Evolutionary conservation across 2,329 filamentous ascomycete genomes (phyloP).

Genomic region (Neodidymelliopsis sp.): DNA sequence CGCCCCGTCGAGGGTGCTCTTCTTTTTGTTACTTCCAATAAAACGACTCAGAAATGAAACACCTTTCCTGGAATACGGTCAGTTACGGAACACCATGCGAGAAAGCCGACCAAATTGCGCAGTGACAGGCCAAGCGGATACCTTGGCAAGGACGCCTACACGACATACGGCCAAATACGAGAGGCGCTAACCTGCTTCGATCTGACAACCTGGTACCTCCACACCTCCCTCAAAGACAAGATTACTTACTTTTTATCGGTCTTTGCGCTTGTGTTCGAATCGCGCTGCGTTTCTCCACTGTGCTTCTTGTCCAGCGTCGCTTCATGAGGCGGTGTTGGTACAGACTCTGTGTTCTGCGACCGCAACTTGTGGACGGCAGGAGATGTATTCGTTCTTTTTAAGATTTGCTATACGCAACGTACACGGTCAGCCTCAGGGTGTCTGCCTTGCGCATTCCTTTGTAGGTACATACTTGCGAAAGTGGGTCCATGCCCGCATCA

Average conservation of each 20-base stretch:
- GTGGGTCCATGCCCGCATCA: constrained; percentile 66
- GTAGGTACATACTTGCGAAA: constrained; percentile 67
- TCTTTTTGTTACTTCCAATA: constrained; percentile 77
- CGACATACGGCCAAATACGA: constrained; percentile 20
- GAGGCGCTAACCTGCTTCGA: constrained; percentile 1
- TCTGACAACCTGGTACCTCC: not conserved
- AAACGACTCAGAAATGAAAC: constrained; percentile 91
- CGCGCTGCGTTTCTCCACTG: constrained; percentile 34
- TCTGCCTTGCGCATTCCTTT: constrained; percentile 8
- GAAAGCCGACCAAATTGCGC: not conserved
- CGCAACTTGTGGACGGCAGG: constrained; percentile 65
- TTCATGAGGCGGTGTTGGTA: constrained; percentile 55
- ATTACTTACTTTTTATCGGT: constrained; percentile 49
- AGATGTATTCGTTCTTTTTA: constrained; percentile 72
- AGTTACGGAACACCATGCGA: constrained; percentile 14
- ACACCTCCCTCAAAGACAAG: not conserved
- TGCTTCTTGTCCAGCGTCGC: constrained; percentile 54
- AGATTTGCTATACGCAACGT: constrained; percentile 56
- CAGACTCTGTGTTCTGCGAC: constrained; percentile 52
- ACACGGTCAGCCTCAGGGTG: constrained; percentile 21
- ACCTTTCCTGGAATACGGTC: constrained; percentile 70
- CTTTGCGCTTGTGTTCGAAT: constrained; percentile 30
- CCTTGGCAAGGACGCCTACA: constrained; percentile 6
- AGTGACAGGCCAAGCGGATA: constrained; percentile 1
- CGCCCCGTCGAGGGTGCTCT: constrained; percentile 58